A percentile compares a stretch with the other conserved stretches of the same genome.
These are phyloP conservation scores for Hyphopichia fennica DNA, from an alignment of 1,139 yeast species.

Conservation along the genomic window DNA sequence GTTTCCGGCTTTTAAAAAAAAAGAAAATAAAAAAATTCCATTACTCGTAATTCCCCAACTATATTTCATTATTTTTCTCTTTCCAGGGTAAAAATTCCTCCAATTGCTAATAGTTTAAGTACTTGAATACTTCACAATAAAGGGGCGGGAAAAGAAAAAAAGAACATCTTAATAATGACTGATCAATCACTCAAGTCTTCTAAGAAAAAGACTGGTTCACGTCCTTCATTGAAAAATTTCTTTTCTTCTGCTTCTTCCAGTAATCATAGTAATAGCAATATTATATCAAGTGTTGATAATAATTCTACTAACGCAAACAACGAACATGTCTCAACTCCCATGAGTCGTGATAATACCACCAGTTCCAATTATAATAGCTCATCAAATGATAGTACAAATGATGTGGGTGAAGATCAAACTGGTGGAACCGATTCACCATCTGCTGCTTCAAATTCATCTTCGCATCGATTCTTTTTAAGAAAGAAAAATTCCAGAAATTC, in stretches of 20 bases:
- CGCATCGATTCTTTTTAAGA: slow-evolving; percentile 19
- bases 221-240: slow-evolving; percentile 6
- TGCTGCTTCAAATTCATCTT: slow-evolving; percentile 4
- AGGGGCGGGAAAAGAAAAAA: too few relatives aligned
- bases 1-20: too few relatives aligned
- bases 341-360: slow-evolving; percentile 1
- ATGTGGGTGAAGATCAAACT: background rate
- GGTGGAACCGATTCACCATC: background rate
- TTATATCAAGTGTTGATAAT: background rate
- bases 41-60: too few relatives aligned
- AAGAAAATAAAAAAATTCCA: too few relatives aligned
- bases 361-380: background rate
- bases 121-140: too few relatives aligned
- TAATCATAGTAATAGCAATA: background rate
- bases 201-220: slow-evolving; percentile 4
- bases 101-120: too few relatives aligned
- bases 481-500: slow-evolving; percentile 15
- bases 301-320: background rate
- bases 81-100: too few relatives aligned
- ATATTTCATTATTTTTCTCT: too few relatives aligned
- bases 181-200: background rate
- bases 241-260: slow-evolving; percentile 7
- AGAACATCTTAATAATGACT: too few relatives aligned
- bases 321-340: background rate
- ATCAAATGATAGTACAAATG: background rate